Conservation (phyloP, 345 rosid genomes). For the Eucalyptus microcorys region DNA sequence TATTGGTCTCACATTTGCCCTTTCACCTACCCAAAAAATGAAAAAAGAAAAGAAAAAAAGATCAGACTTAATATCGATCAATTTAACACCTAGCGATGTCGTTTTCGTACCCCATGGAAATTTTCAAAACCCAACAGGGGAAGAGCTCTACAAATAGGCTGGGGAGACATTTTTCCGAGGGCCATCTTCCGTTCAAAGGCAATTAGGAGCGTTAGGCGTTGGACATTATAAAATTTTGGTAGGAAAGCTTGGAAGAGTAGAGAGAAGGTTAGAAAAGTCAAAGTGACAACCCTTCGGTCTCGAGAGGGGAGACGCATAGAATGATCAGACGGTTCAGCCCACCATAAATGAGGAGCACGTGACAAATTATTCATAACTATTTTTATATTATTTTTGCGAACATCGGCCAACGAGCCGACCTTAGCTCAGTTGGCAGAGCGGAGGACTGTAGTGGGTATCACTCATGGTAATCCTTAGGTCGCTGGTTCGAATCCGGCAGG, state of each 20-base stretch:
- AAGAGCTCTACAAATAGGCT: background rate
- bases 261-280: background rate
- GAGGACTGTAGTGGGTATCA: conserved; percentile 88
- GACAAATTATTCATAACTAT: rapidly evolving
- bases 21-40: background rate
- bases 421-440: conserved; percentile 99
- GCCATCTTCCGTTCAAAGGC: background rate
- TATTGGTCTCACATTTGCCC: background rate
- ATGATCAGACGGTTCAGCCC: no score
- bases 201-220: background rate
- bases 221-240: background rate
- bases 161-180: background rate
- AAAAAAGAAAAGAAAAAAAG: no score
- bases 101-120: background rate
- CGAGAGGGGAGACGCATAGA: background rate
- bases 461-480: conserved; percentile 11
- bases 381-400: background rate
- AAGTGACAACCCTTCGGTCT: background rate
- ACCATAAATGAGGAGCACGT: background rate
- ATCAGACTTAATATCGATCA: background rate
- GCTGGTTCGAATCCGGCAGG: conserved; percentile 54
- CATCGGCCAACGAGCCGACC: background rate
- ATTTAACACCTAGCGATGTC: background rate
- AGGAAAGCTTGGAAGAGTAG: background rate
- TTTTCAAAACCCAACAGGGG: background rate